phyloP scores from a whole-genome alignment of 2,329 filamentous ascomycete genomes.

The Aspergillus eucalypticola region DNA sequence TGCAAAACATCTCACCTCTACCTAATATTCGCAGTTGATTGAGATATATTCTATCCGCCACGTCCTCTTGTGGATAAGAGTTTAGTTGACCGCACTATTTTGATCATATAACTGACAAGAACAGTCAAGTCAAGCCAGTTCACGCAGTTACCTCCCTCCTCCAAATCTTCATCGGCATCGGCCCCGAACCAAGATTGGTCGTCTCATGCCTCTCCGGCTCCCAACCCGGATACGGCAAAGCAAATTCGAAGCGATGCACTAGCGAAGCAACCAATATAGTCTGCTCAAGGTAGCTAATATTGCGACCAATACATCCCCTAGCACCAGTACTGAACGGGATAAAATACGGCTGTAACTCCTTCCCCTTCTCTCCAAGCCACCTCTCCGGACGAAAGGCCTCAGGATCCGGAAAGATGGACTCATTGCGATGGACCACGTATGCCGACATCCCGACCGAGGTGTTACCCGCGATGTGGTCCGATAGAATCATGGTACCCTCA shows the following conservation, averaged over 20 bases:
- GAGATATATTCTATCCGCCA: no score
- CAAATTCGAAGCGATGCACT: constrained; percentile 48
- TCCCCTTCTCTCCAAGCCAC: constrained; percentile 42
- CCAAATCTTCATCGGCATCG: constrained; percentile 21
- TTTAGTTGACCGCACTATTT: no score
- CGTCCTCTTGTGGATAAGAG: no score
- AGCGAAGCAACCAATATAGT: constrained; percentile 46
- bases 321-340: constrained; percentile 42
- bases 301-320: constrained; percentile 40
- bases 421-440: constrained; percentile 40
- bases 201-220: constrained; percentile 24
- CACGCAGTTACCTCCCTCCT: neutral
- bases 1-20: no score
- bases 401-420: constrained; percentile 35
- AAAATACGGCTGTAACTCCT: constrained; percentile 39
- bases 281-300: constrained; percentile 48
- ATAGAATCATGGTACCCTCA: constrained; percentile 41
- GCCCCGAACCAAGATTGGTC: constrained; percentile 16
- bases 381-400: constrained; percentile 41
- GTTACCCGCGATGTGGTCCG: constrained; percentile 34
- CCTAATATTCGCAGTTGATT: no score
- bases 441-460: constrained; percentile 47
- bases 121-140: neutral
- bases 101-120: no score
- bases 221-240: constrained; percentile 32